phyloP scores from a whole-genome alignment of 2,329 filamentous ascomycete species.

The Juglanconis oblonga region DNA sequence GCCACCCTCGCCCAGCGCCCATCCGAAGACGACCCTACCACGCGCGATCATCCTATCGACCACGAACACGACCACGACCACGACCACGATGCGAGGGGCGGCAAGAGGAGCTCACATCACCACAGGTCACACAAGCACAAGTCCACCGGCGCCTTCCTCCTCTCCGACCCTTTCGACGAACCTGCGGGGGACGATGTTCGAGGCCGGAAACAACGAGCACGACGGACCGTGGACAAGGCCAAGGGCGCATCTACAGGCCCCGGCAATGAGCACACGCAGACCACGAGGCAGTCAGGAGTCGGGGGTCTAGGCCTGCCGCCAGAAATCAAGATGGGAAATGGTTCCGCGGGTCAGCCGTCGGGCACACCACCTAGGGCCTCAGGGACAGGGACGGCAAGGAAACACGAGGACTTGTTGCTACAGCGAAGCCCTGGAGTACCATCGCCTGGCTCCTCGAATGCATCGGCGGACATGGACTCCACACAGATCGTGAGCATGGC shows the following conservation, averaged over 20 bases:
- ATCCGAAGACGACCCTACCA: slow-evolving; percentile 8
- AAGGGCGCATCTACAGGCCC: slow-evolving; percentile 10
- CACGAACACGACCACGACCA: neutral
- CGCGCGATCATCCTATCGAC: neutral
- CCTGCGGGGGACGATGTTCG: slow-evolving; percentile 30
- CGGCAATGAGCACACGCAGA: slow-evolving; percentile 1
- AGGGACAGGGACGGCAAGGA: neutral
- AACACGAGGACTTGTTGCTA: slow-evolving; percentile 23
- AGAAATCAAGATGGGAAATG: neutral
- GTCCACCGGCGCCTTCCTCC: slow-evolving; percentile 49
- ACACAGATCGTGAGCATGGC: slow-evolving; percentile 92
- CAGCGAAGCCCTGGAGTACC: slow-evolving; percentile 25
- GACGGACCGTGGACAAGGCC: slow-evolving; percentile 11
- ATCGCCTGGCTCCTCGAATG: slow-evolving; percentile 24
- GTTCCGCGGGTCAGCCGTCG: slow-evolving; percentile 4
- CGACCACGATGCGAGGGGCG: neutral
- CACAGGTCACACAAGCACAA: slow-evolving; percentile 39
- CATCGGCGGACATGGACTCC: slow-evolving; percentile 66
- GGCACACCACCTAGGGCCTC: slow-evolving; percentile 7
- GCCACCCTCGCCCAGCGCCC: slow-evolving; percentile 20
- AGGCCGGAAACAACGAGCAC: slow-evolving; percentile 18
- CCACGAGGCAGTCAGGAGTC: slow-evolving; percentile 2
- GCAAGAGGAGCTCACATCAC: slow-evolving; percentile 12
- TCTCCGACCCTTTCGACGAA: slow-evolving; percentile 39
- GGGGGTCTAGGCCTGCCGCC: slow-evolving; percentile 1